Base-by-base conservation (phyloP, 2,329 filamentous ascomycete species). In the Huntiella omanensis region DNA sequence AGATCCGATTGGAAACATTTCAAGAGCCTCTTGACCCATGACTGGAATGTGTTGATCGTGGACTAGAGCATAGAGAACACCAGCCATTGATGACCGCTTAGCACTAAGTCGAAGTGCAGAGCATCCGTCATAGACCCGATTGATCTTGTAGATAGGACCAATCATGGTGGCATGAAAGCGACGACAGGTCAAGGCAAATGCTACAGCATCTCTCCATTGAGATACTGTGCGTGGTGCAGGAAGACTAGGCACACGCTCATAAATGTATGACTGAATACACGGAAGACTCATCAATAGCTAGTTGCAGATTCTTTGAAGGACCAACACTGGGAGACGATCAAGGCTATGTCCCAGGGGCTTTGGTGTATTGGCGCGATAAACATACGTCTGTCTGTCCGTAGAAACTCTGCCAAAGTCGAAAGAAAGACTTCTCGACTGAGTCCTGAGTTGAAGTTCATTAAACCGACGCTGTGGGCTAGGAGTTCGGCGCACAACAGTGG, bases 31-130 rank as follows among this genome's bases (percentile, higher is more conserved):
- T 34, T 39, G 46, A 4, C 38, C 17, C 7, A 33, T 33, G 4
- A 43, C 32, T 13, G 47, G 42, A 10, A 43, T 43, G 22, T 42
- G 33, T 3, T 42, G 33, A 5, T 32, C 39, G 22, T 32, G 35
- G 6, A 6, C 13, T 10, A 49, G 17, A 7, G 38, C 37, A 35
- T 33, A 16, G 5, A 36, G 13, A 22, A 49, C 33, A 17, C 47
- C 35, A 7, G 44, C 43, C 15, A 43, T n/a, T 5, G 47, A 49
- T 12, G 37, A 37, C 8, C 19, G 17, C 13, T 46, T 43, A n/a
- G 47, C 47, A 4, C 43, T 46, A 39, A 46, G 16, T 3, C 47
- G 19, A 19, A 49, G 43, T 4, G 47, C 47, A 8, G 47, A 49
- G 10, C 43, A 49, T 2, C 41, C 41, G 28, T 49, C 47, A 15